phyloP scores from a whole-genome alignment of 2,329 filamentous ascomycete species.

The Diaporthe amygdali region DNA sequence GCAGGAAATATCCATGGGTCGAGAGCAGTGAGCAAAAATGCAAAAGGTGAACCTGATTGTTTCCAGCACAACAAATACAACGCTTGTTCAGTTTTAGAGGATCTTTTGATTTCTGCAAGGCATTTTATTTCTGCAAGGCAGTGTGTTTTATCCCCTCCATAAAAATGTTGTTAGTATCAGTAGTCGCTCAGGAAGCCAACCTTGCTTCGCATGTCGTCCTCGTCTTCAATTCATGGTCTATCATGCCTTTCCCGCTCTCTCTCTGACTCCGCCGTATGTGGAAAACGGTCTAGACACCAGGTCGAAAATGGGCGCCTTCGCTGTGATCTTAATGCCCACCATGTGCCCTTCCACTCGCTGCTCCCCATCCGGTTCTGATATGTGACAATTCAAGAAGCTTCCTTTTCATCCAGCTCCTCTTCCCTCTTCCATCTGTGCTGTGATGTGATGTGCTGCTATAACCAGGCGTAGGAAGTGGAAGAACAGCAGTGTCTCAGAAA shows the following conservation, averaged over 20 bases:
- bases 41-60: too few relatives aligned
- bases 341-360: not conserved
- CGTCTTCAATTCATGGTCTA: not conserved
- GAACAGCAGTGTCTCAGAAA: too few relatives aligned
- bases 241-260: not conserved
- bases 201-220: not conserved
- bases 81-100: not conserved
- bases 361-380: not conserved
- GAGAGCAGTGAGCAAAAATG: too few relatives aligned
- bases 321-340: conserved; percentile 2
- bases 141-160: not conserved
- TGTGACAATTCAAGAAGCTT: not conserved
- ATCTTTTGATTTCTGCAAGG: not conserved
- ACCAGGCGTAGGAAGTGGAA: not conserved
- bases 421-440: not conserved
- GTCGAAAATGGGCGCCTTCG: conserved; percentile 18
- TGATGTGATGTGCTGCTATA: not conserved
- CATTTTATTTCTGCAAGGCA: too few relatives aligned
- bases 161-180: not conserved
- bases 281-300: not conserved
- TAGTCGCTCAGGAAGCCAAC: not conserved
- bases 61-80: not conserved
- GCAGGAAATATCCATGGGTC: not conserved
- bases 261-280: conserved; percentile 1
- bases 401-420: not conserved